Base-by-base conservation (phyloP, 108 stramenopile genomes). In the Cylindrotheca closterium region DNA sequence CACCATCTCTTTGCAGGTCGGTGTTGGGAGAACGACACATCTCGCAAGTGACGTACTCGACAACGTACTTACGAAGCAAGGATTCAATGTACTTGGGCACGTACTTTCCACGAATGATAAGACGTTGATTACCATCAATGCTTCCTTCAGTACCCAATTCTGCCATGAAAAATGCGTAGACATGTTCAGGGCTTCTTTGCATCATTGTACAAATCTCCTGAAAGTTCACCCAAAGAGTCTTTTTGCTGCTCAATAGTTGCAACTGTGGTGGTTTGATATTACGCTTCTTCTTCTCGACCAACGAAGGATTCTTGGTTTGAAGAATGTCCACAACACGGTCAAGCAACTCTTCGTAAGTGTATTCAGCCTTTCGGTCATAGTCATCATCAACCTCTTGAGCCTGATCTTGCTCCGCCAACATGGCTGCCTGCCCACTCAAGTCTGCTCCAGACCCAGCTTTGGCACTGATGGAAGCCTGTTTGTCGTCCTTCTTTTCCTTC, bases 201-300 rank as follows among this genome's bases (percentile, higher is more conserved):
- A 99, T 98, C 83, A 96, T 89, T 75, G 88, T 82, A 71, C 98
- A 98, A 67, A 99, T 98, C 71, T 98, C 99, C 65, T 97, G 96
- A 67, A 97, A 99, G 89, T 99, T 99, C 29, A 97, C 88, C 98
- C 98, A 99, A 31, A 96, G 82, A 5, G 97, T 98, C 92, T 96
- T 96, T 73, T 94, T 96, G 59, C 92, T 89, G 34, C 91, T 92
- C 23, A 98, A 70, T 51, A 96, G 74, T 59, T 93, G 94, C 45
- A 99, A 73, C 75, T 99, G 97, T 26, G 97, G 98, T 29, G 98
- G 98, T 66, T 96, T 97, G 85, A 99, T 93, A 60, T 86, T 95
- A 48, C 88, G 85, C n/a, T 96, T 87, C 73, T 95, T 97, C 94
- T 97, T 98, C 73, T 99, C 96, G 28, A 95, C 80, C 52, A 98